Percentiles rank a stretch among this genome's conserved stretches.
These are phyloP conservation scores for Sclerotinia spermophila DNA, from an alignment of 2,329 filamentous ascomycete species.

Conservation along the genomic window DNA sequence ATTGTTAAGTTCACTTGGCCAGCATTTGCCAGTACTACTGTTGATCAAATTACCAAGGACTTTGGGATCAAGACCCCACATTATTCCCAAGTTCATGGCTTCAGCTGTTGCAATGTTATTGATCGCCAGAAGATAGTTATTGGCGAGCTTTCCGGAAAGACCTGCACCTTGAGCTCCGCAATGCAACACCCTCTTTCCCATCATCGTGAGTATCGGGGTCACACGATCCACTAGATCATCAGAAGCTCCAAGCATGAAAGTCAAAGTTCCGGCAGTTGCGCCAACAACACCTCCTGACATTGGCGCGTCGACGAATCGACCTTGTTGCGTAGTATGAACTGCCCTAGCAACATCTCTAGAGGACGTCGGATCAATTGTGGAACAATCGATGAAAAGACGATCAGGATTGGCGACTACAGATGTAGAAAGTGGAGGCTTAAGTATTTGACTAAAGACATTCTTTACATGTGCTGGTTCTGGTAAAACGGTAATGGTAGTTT, in stretches of 20 bases:
- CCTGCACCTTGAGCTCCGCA: conserved; percentile 82
- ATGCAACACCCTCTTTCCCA: conserved; percentile 85
- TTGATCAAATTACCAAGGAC: conserved; percentile 85
- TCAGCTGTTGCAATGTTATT: conserved; percentile 71
- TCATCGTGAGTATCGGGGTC: conserved; percentile 67
- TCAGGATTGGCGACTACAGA: conserved; percentile 48
- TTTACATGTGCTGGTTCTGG: conserved; percentile 87
- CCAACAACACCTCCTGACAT: conserved; percentile 97
- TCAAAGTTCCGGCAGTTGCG: conserved; percentile 79
- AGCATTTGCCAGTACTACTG: conserved; percentile 88
- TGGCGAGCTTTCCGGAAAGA: conserved; percentile 87
- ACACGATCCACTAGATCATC: conserved; percentile 58
- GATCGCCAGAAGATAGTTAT: conserved; percentile 93
- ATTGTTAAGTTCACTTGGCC: conserved; percentile 95
- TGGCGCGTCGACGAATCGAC: conserved; percentile 85
- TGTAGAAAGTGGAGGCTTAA: conserved; percentile 54
- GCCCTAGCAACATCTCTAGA: conserved; percentile 72
- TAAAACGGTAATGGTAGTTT: conserved; percentile 81
- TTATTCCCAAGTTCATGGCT: conserved; percentile 56
- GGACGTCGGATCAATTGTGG: conserved; percentile 88
- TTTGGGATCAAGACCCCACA: conserved; percentile 51
- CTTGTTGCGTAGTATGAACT: conserved; percentile 63
- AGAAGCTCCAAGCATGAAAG: conserved; percentile 88
- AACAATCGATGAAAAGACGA: conserved; percentile 90
- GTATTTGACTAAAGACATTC: conserved; percentile 73